Evolutionary conservation across 441 rosid genomes (phyloP), one percentile per base, ranked within the genome.

Genomic region (Croton laevigatus): DNA sequence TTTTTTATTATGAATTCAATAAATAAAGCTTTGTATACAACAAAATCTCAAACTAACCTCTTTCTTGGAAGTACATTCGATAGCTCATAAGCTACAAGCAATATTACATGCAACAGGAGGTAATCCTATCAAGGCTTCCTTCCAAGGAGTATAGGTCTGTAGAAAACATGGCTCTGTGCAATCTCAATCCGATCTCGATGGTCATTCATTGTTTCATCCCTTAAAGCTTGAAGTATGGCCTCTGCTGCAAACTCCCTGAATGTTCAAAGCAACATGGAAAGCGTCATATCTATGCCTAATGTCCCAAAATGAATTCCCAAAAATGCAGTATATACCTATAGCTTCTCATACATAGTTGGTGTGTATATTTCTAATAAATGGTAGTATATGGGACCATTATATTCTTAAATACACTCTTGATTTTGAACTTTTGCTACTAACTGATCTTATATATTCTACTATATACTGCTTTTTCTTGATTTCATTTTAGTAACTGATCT

Each of bases 161-260:
- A 87, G 81, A 92, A 92, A 59, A 95, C 96, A 80, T 92, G 97
- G 73, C 82, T 90, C 68, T 94, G 97, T 23, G 97, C 99, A 58
- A 94, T 90, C 87, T 91, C 91, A 14, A 94, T 92, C 68, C 97
- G 86, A 63, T 91, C 99, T 38, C 98, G 85, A 0, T 98, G 98
- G 76, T 94, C 99, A 40, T 91, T 89, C 88, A 92, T 36, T 38
- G 96, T 94, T 76, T 94, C 98, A 62, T 94, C 99, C 81, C 94
- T 83, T 70, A 94, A 76, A 0, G 98, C 99, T 80, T 94, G 89
- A 65, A 94, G 87, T 49, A 94, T 92, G 17, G 96, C 96, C 73
- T 81, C 81, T n/a, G 94, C 78, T 67, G 94, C 77, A 66, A 81
- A 80, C 82, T 92, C 98, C 87, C 99, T 94, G 84, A 8, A 44